Conservation (phyloP, 768 basidiomycete species). For the Boletus subparvulus region DNA sequence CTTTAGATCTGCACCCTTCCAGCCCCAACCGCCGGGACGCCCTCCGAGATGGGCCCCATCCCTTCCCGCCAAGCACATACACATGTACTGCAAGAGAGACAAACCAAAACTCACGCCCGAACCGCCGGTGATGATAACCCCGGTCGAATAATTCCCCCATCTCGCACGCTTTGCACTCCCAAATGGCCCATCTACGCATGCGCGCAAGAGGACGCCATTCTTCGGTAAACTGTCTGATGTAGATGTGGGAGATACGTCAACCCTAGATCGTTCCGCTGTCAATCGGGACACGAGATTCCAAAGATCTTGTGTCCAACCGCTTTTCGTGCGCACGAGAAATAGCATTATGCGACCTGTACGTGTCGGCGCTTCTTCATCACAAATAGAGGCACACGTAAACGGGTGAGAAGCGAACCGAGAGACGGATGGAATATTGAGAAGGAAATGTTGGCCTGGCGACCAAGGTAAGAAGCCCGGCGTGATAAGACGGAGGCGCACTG, state of each 20-base stretch:
- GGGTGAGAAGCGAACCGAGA: conserved; percentile 65
- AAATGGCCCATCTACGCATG: conserved; percentile 66
- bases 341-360: conserved; percentile 56
- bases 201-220: conserved; percentile 52
- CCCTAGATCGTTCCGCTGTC: conserved; percentile 35
- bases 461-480: conserved; percentile 57
- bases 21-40: conserved; percentile 43
- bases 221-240: conserved; percentile 31
- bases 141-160: conserved; percentile 60
- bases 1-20: conserved; percentile 40
- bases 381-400: conserved; percentile 67
- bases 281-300: conserved; percentile 53
- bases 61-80: conserved; percentile 54
- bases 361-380: conserved; percentile 45
- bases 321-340: conserved; percentile 66
- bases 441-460: conserved; percentile 80
- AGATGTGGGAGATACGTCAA: conserved; percentile 11
- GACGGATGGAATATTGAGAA: conserved; percentile 64
- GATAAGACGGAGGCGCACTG: conserved; percentile 64
- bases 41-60: conserved; percentile 52
- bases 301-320: conserved; percentile 66
- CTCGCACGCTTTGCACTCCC: conserved; percentile 59
- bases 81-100: conserved; percentile 63
- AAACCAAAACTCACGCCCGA: conserved; percentile 75
- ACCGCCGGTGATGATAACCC: conserved; percentile 67